Evolutionary conservation across 2,329 filamentous ascomycete species (phyloP), one percentile per base, ranked within the genome.

Genomic region (Calonectria hawksworthii): DNA sequence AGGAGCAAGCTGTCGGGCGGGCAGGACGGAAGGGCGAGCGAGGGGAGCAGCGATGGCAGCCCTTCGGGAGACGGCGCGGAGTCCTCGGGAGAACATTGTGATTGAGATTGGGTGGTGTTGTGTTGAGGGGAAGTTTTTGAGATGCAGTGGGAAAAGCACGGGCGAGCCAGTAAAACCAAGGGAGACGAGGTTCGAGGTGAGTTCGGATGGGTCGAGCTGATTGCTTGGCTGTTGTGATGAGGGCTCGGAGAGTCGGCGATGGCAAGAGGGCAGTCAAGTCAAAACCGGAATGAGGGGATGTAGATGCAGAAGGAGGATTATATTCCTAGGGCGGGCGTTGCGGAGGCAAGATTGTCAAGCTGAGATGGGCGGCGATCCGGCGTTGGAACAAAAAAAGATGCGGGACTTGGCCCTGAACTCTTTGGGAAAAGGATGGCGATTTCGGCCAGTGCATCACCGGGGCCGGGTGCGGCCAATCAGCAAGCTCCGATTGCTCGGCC

Each of bases 11-110:
- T 87, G 87, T 51, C 87, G 86, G 68, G 84, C 82, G 72, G 86
- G 77, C 72, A 85, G 76, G 69, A 84, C 79, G 51, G 86, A 80
- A 77, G 87, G 81, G 74, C 85, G 81, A 69, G 74, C 78, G 81
- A 87, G 73, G 79, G 87, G 82, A 70, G 85, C 83, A 38, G 85
- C 84, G 76, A 89, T 82, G 54, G 79, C 79, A 86, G 84, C 86
- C 75, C 87, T 85, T 81, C 88, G 84, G 71, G 88, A 86, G 79
- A 84, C 83, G 73, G 84, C 83, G 77, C 86, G 85, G 74, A 87
- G 83, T 77, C 86, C 86, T 85, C 87, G 85, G 77, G 88, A 88
- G 74, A 89, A 82, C 88, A 89, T 90, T 73, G 80, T 86, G 70
- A 34, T 66, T 75, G 75, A 56, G 56, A 30, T 74, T 79, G 52